Evolutionary conservation across 2,329 filamentous ascomycete species (phyloP), one percentile per base, ranked within the genome.

Genomic region (Cladobotryum protrusum): DNA sequence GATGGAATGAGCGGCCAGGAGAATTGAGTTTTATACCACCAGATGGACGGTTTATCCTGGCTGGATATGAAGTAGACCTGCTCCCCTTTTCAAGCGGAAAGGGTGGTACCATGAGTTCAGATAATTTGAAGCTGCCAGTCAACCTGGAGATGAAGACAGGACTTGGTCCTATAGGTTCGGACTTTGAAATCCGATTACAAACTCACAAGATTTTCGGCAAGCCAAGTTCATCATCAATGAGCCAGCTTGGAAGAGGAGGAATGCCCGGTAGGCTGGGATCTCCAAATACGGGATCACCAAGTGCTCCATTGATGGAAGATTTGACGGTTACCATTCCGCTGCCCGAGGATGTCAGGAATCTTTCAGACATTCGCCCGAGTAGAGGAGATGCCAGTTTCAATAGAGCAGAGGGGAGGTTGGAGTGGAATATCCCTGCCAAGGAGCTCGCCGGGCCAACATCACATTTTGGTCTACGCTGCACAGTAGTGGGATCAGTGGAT

Each of bases 1-100:
- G 84, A 55, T 99, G 93, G 93, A 85, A 85, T 59, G 89, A 95
- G 59, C 81, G 82, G 49, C 89, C 91, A 0, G 93, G 93, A 3
- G 87, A 96, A 56, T 74, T 99, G n/a, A 95, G 89, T 63, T 99
- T 99, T 62, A 82, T 99, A 12, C 93, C 93, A 2, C 93, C 93
- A 1, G 93, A 99, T 65, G 93, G 93, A 32, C 82, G 89, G 40
- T 99, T 97, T 65, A 87, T 96, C 37, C 76, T 99, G 15, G 91
- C 90, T 32, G 91, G 90, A 18, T 99, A 99, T 63, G 92, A 96
- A 67, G 89, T 95, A 17, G 89, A 99, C 66, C 71, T 99, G 18
- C 74, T 97, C 12, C 90, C 90, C 0, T 80, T 86, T 45, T 78
- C 83, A 14, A 76, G 74, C 56, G 74, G 77, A 17, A 77, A 79